Evolutionary conservation across 1,284 basidiomycete genomes (phyloP).

Genomic region (Sanghuangporus sanghuang): DNA sequence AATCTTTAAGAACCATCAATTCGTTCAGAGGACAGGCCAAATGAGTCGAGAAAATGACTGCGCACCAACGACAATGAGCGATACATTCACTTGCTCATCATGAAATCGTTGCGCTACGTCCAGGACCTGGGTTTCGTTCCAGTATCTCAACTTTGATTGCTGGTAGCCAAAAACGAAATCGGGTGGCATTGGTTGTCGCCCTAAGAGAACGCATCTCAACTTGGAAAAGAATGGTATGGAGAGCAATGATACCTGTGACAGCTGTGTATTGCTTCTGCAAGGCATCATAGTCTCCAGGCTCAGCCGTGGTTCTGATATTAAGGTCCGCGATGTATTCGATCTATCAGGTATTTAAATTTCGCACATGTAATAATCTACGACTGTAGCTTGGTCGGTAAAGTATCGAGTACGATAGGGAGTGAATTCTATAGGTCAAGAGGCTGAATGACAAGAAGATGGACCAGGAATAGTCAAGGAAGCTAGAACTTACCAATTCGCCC

Average conservation of each 20-base stretch:
- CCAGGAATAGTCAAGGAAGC: not conserved
- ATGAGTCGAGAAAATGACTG: not conserved
- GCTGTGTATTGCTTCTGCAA: constrained; percentile 36
- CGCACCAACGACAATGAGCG: constrained; percentile 35
- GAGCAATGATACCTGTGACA: constrained; percentile 28
- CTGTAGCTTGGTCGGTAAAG: constrained; percentile 32
- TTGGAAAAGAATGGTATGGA: not conserved
- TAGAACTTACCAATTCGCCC: constrained; percentile 30
- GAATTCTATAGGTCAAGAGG: constrained; percentile 28
- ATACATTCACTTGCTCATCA: constrained; percentile 35
- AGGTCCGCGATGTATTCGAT: not conserved
- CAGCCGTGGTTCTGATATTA: constrained; percentile 32
- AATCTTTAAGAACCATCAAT: constrained; percentile 25
- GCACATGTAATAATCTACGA: constrained; percentile 38
- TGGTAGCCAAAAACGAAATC: constrained; percentile 36
- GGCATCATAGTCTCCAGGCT: constrained; percentile 34
- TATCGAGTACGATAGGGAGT: constrained; percentile 32
- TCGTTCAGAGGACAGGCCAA: not conserved
- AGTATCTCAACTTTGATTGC: constrained; percentile 39
- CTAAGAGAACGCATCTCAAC: constrained; percentile 17
- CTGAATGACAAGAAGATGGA: not conserved
- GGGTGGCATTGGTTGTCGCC: constrained; percentile 36
- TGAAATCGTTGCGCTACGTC: constrained; percentile 36
- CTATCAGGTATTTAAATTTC: constrained; percentile 3
- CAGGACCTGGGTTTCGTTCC: constrained; percentile 33